Evolutionary conservation across 495 filamentous ascomycete species (phyloP).

Genomic region (Annulohypoxylon maeteangense): DNA sequence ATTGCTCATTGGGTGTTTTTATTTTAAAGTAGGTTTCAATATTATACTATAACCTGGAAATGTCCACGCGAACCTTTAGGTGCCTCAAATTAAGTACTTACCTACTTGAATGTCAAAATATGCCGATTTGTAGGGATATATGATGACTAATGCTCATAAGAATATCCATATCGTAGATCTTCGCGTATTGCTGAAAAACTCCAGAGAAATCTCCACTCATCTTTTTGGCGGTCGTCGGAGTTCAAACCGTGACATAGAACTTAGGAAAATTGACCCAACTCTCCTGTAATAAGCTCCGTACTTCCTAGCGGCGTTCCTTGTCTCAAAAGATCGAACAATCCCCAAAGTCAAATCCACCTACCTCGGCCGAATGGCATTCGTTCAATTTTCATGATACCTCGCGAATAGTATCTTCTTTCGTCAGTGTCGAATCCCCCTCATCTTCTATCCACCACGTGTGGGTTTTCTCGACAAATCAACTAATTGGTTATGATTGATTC

Average conservation of each 20-base stretch:
- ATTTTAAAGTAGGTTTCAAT: not conserved
- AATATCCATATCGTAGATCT: not conserved
- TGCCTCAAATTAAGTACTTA: not conserved
- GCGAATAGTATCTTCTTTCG: not conserved
- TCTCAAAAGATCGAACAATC: not conserved
- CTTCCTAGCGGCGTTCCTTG: not conserved
- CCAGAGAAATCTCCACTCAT: not conserved
- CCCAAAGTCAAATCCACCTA: not conserved
- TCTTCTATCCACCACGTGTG: not conserved
- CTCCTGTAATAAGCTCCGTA: not conserved
- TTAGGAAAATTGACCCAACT: not conserved
- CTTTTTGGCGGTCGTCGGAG: not conserved
- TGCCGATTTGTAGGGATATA: not conserved
- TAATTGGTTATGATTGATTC: not conserved
- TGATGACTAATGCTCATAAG: not conserved
- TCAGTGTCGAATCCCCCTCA: not conserved
- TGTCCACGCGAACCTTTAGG: too few relatives aligned
- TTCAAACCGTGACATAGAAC: not conserved
- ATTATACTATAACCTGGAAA: too few relatives aligned
- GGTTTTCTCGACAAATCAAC: not conserved
- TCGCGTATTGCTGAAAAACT: not conserved
- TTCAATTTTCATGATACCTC: not conserved
- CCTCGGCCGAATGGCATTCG: not conserved
- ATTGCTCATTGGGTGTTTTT: not conserved
- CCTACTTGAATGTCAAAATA: not conserved